Evolutionary conservation across 1,139 yeast genomes (phyloP), one percentile per base, ranked within the genome.

Genomic region (Candida sojae): DNA sequence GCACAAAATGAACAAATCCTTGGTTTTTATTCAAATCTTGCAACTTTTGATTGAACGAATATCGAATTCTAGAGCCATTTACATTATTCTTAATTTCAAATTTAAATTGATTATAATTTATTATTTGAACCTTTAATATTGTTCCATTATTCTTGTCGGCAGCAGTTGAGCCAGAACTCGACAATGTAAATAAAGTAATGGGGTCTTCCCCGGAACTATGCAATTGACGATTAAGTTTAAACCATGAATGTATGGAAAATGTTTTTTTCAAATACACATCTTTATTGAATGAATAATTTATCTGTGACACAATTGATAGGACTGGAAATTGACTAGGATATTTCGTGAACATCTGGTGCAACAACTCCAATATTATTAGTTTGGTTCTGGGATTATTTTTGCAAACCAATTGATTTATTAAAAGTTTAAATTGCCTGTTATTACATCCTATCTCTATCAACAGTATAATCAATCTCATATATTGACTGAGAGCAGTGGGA

Each of bases 361-460:
- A 52, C 10, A 73, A 54, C 21, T 66, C 66, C 13, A 70, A 53
- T 1, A 67, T 42, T 1, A 57, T 45, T 25, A 65, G 44, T 44
- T 57, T 64, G 11, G 41, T 29, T 30, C 23, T 28, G 7, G 59
- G 56, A 17, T 45, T 38, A 1, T 53, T 9, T 5, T 44, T 42
- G 4, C 39, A 29, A 9, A 59, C 55, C 25, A 68, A 45, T 10
- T 62, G 61, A 6, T 49, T 29, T 1, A 68, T 40, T 11, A 71
- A 47, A 39, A 52, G 55, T 43, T 59, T 56, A 37, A 71, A 54
- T 30, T 52, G 50, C 9, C 52, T 50, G 2, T 63, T 58, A 42
- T 64, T 64, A 56, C 75, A 68, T 0, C 80, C 80, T 25, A 73
- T 56, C 52, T 73, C 77, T 45, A 67, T 53, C 36, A 73, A 61